Evolutionary conservation across 2,329 filamentous ascomycete species (phyloP).

Genomic region (Aspergillus sp.): DNA sequence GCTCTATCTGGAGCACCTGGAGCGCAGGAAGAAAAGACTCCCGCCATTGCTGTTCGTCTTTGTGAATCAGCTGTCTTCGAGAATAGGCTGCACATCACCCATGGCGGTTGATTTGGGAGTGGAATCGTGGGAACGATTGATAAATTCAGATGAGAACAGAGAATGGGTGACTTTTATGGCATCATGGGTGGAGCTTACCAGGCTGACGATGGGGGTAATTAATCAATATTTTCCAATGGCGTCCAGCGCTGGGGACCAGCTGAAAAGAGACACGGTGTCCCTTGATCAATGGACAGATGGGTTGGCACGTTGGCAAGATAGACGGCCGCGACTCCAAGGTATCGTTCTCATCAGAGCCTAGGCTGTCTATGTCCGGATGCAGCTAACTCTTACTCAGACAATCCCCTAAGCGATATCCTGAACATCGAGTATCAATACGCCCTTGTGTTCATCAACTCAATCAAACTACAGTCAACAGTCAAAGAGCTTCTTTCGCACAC

Average conservation of each 20-base stretch:
- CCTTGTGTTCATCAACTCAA: constrained; percentile 29
- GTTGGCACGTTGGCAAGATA: constrained; percentile 10
- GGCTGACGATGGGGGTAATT: constrained; percentile 41
- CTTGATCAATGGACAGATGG: constrained; percentile 11
- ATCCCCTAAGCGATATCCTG: constrained; percentile 38
- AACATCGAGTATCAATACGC: constrained; percentile 46
- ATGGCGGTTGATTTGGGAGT: constrained; percentile 41
- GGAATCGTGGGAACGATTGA: too few species aligned
- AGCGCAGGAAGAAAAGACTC: constrained; percentile 27
- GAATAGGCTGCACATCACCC: constrained; percentile 45
- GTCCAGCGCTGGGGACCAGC: neutral
- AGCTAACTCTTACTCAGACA: neutral
- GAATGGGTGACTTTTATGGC: constrained; percentile 46
- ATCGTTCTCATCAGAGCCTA: neutral
- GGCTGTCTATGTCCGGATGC: too few species aligned
- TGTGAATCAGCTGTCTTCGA: constrained; percentile 46
- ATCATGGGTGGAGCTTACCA: constrained; percentile 39
- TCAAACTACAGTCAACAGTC: constrained; percentile 51
- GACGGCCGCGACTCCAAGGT: constrained; percentile 3
- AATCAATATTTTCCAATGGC: constrained; percentile 33
- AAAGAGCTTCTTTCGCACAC: constrained; percentile 33
- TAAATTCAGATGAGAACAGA: constrained; percentile 28
- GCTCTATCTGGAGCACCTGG: constrained; percentile 17
- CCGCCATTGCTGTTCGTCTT: constrained; percentile 40
- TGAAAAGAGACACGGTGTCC: neutral